Evolutionary conservation across 1,284 basidiomycete species (phyloP).

Genomic region (Tausonia pullulans): DNA sequence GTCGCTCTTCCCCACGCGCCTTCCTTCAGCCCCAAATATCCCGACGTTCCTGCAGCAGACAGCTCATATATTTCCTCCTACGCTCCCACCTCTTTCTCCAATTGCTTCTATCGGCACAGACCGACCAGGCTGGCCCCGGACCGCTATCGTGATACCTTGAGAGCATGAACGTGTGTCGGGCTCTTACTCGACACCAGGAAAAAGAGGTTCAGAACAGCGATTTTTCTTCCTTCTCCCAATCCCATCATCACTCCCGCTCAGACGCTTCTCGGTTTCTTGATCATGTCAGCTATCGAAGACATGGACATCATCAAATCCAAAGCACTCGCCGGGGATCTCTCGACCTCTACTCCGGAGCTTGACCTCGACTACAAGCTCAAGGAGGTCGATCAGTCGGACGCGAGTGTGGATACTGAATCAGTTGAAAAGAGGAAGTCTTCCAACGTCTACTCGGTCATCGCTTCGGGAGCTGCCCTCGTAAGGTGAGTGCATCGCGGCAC

Average conservation of each 20-base stretch:
- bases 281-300: not conserved
- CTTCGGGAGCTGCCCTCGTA: constrained; percentile 2
- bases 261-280: not conserved
- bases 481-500: not conserved
- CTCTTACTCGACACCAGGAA: not conserved
- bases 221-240: not conserved
- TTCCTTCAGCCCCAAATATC: not conserved
- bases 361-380: constrained; percentile 7
- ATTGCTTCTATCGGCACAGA: too few relatives aligned
- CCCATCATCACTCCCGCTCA: not conserved
- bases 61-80: not conserved
- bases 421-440: not conserved
- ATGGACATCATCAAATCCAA: constrained; percentile 1
- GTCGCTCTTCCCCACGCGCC: not conserved
- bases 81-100: not conserved
- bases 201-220: not conserved
- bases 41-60: not conserved
- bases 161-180: too few relatives aligned
- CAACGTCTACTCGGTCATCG: constrained; percentile 5
- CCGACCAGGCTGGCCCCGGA: too few relatives aligned
- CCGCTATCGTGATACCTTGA: too few relatives aligned
- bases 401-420: not conserved
- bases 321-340: not conserved
- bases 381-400: not conserved
- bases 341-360: not conserved